Percentiles rank a stretch among this genome's conserved stretches.
These are phyloP conservation scores for Aspergillus uvarum DNA, from an alignment of 2,329 filamentous ascomycete species.

Conservation along the genomic window DNA sequence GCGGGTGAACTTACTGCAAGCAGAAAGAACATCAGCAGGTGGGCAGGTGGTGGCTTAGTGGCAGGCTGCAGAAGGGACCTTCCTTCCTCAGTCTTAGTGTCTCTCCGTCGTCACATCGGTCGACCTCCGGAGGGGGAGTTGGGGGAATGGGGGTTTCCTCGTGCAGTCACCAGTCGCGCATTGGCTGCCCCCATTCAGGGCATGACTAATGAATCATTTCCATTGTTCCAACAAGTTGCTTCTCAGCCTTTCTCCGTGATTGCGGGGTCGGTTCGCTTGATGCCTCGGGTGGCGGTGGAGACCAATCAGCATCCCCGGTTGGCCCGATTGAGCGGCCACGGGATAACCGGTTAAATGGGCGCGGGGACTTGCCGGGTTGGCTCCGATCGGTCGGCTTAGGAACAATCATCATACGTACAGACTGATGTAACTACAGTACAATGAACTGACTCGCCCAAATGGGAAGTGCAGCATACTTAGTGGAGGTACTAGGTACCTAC, in stretches of 20 bases:
- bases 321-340: constrained; percentile 19
- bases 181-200: background rate
- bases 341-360: constrained; percentile 26
- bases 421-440: background rate
- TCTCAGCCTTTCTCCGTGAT: background rate
- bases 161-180: background rate
- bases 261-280: constrained; percentile 23
- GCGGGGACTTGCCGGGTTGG: constrained; percentile 19
- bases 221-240: background rate
- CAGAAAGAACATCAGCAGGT: background rate
- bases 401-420: background rate
- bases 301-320: constrained; percentile 19
- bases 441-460: background rate
- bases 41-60: background rate
- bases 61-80: background rate
- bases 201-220: background rate
- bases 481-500: too few species aligned
- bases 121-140: background rate
- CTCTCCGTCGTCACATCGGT: background rate
- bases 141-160: background rate
- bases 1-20: constrained; percentile 6
- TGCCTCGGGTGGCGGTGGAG: constrained; percentile 19
- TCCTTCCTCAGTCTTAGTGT: background rate
- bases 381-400: constrained; percentile 17
- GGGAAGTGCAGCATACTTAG: background rate